These are phyloP conservation scores for Citrullus amarus DNA, from an alignment of 306 rosid species.

Conservation along the genomic window DNA sequence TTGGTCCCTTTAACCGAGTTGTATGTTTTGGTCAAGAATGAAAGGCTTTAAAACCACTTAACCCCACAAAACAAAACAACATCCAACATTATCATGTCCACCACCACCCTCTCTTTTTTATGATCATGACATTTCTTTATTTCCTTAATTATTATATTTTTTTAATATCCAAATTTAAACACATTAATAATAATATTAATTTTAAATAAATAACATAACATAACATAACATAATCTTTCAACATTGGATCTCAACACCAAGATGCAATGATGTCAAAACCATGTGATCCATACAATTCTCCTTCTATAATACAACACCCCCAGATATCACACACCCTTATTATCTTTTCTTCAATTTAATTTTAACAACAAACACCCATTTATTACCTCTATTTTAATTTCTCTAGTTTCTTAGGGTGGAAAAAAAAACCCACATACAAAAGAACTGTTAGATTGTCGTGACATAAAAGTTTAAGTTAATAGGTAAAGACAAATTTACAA, in stretches of 20 bases:
- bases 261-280: slow-evolving; percentile 3
- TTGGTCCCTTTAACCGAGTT: not conserved
- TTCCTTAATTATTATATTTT: not conserved
- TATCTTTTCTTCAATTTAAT: too few species aligned
- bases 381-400: too few species aligned
- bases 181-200: not conserved
- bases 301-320: not conserved
- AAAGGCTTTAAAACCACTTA: not conserved
- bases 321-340: not conserved
- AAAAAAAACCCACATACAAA: too few species aligned
- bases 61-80: not conserved
- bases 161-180: not conserved
- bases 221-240: not conserved
- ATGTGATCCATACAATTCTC: not conserved
- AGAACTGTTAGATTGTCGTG: too few species aligned
- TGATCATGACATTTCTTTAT: slow-evolving; percentile 2
- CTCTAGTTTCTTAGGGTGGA: too few species aligned
- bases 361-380: too few species aligned
- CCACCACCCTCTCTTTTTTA: slow-evolving; percentile 4
- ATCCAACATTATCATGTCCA: slow-evolving; percentile 5
- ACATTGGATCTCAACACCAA: not conserved
- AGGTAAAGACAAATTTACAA: too few species aligned
- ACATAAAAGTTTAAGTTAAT: too few species aligned
- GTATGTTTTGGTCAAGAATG: not conserved
- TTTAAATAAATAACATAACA: too few species aligned